Base-by-base conservation (phyloP, 139 green algal genomes). In the Coelastrella sp. region DNA sequence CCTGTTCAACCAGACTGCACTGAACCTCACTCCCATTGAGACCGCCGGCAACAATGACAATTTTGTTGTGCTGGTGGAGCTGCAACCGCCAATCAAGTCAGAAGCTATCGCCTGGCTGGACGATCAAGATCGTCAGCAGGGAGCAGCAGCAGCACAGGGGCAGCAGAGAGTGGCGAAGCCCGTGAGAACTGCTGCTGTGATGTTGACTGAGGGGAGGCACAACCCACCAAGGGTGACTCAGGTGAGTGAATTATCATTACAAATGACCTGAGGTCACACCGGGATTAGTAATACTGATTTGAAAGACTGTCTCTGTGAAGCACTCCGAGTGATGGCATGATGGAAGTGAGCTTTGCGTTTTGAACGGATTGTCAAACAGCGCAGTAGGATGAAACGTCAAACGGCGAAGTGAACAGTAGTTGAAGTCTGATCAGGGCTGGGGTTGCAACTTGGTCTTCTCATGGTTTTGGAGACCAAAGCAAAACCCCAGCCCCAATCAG, bases 11-110 rank as follows among this genome's bases (percentile, higher is more conserved):
- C 73, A 84, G 24, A 49, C 73, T 7, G 73, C 49, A 4, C 85
- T 90, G 15, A 90, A 90, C 24, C 73, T 90, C 7, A 90, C 85
- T 22, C n/a, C n/a, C 22, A 81, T 84, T 11, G 73, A 83, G 25
- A 8, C 9, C 3, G 85, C 85, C 7, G 25, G 4, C 25, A 63
- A 84, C 59, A 75, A 76, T 14, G 85, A 90, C 85, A 90, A 90
- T 73, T 90, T 58, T 58, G 25, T 90, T 5, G 58, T n/a, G 15
- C 78, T 73, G 73, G 6, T 90, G 58, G 63, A 90, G 85, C 72
- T 84, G 73, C 10, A 56, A 24, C 73, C 85, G 5, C 85, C 85
- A 9, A 66, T 74, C 73, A 90, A 90, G 61, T 17, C 70, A 11
- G 63, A 84, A 12, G 85, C 85, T 9, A 56, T 70, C 12, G 73